Evolutionary conservation across 345 rosid species (phyloP), one percentile per base, ranked within the genome.

Genomic region (Euphorbia pulcherrima): DNA sequence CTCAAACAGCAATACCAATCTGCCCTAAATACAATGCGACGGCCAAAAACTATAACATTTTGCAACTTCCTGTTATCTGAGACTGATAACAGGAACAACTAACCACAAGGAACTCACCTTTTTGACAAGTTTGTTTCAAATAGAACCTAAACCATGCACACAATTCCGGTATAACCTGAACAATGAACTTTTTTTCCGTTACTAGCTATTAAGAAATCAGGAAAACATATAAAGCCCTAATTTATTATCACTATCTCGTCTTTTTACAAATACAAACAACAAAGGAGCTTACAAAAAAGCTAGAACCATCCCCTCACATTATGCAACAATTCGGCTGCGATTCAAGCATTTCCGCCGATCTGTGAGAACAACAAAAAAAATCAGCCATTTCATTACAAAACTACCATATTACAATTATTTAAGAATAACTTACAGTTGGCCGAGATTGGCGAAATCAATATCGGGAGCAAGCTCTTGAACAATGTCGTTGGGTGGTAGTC

Each of bases 401-500:
- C 44, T 8, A 28, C 4, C 14, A 8, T n/a, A 60, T 28, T 14
- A 26, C 5, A 20, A 72, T 60, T 46, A 33, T 20, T 47, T 16
- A 33, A 30, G 8, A 73, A 72, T 68, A 50, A 84, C 97, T 88
- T 81, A 95, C 97, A 90, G 44, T 73, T 87, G 96, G 53, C 92
- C 90, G 40, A 95, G 87, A 74, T 67, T 86, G 14, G 97, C 76
- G 11, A 90, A 75, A 78, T 89, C 97, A 44, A 92, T 86, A 29
- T 93, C 97, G 50, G 96, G 97, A 70, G 90, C 84, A 68, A 95
- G 83, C 85, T 92, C 97, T 69, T 85, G 93, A 61, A 95, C 87
- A 65, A 95, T 90, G 58, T 95, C 98, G 62, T 83, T 84, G 1
- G 99, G 99, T 53, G 99, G 98, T 69, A 92, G 97, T 52, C 99